These are phyloP conservation scores for Penicillium sp. DNA, from an alignment of 2,329 filamentous ascomycete species.

Conservation along the genomic window DNA sequence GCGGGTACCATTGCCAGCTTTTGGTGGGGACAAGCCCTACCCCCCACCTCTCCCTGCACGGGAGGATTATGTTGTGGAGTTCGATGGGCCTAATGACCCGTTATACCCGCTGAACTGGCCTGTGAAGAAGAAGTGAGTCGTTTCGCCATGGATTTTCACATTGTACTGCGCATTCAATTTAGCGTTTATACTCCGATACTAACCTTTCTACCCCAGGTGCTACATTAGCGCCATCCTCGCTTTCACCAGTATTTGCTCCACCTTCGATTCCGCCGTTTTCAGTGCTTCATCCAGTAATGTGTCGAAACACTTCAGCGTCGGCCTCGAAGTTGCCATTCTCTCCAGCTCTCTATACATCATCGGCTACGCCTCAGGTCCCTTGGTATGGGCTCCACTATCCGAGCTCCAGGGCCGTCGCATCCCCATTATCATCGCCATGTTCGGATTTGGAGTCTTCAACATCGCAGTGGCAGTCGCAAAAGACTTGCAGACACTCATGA, in stretches of 20 bases:
- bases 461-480: conserved; percentile 45
- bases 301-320: conserved; percentile 47
- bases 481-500: conserved; percentile 36
- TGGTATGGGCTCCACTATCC: conserved; percentile 61
- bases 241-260: conserved; percentile 39
- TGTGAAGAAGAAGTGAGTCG: conserved; percentile 45
- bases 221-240: conserved; percentile 24
- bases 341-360: conserved; percentile 50
- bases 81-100: conserved; percentile 52
- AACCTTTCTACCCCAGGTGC: conserved; percentile 3
- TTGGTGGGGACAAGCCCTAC: conserved; percentile 49
- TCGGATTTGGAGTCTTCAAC: conserved; percentile 46
- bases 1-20: conserved; percentile 25
- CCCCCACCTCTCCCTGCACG: conserved; percentile 52
- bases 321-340: conserved; percentile 42
- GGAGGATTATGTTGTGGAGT: conserved; percentile 58
- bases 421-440: conserved; percentile 48
- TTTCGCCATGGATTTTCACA: neutral
- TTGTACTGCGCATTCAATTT: neutral
- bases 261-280: conserved; percentile 62
- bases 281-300: conserved; percentile 61
- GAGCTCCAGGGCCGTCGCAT: conserved; percentile 59
- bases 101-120: conserved; percentile 56
- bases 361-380: conserved; percentile 55
- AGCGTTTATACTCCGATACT: neutral